Conservation (phyloP, 164 flowering plant genomes). For the Pachysandra terminalis region DNA sequence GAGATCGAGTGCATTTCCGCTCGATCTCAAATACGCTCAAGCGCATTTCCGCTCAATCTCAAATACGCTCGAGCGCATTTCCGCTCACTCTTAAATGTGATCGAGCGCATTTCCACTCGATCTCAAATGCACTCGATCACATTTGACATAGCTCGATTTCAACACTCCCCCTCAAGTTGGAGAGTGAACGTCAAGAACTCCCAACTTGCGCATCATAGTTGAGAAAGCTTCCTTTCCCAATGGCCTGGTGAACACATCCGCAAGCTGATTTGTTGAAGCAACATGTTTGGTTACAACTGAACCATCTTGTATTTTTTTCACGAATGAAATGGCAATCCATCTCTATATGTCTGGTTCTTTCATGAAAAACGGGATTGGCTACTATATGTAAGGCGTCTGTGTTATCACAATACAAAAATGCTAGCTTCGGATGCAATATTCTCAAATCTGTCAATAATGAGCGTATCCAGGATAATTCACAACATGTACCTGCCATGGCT, state of each 20-base stretch:
- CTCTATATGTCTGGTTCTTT: constrained; percentile 9
- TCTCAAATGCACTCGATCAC: too few species aligned
- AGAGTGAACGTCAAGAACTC: constrained; percentile 7
- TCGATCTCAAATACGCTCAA: too few species aligned
- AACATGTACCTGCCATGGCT: constrained; percentile 9
- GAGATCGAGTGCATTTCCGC: too few species aligned
- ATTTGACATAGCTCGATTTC: too few species aligned
- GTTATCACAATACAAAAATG: constrained; percentile 1
- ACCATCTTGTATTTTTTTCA: constrained; percentile 9
- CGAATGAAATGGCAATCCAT: background rate
- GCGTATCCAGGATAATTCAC: constrained; percentile 11
- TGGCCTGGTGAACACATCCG: constrained; percentile 6
- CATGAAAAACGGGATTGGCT: background rate
- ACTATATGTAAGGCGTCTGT: background rate
- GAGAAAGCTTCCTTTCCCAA: background rate
- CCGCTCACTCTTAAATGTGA: too few species aligned
- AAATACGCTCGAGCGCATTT: too few species aligned
- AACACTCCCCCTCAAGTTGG: constrained; percentile 8
- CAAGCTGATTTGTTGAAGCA: constrained; percentile 3
- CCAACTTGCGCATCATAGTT: constrained; percentile 2
- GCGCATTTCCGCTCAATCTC: too few species aligned
- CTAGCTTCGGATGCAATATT: background rate
- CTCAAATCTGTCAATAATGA: constrained; percentile 6
- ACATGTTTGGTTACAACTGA: background rate
- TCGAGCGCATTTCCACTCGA: too few species aligned